Percentiles rank a stretch among this genome's conserved stretches.
phyloP scores from a whole-genome alignment of 495 filamentous ascomycete species.

The Aspergillus egyptiacus region DNA sequence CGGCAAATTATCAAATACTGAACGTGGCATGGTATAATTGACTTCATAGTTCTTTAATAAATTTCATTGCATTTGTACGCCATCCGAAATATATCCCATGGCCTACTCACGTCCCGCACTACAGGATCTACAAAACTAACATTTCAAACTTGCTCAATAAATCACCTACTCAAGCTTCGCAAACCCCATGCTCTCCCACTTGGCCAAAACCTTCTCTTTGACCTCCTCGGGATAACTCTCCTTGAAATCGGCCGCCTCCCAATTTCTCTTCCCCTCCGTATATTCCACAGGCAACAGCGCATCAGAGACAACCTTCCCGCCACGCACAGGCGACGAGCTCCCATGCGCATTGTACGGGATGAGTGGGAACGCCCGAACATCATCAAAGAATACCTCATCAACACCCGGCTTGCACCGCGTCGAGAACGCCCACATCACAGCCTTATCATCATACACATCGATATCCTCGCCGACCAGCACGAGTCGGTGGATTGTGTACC shows the following conservation, averaged over 20 bases:
- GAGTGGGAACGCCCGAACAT: conserved; percentile 34
- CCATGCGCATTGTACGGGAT: conserved; percentile 38
- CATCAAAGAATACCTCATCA: conserved; percentile 36
- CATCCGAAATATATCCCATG: too few relatives aligned
- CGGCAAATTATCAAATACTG: too few relatives aligned
- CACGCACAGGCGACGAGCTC: conserved; percentile 18
- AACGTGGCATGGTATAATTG: too few relatives aligned
- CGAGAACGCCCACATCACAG: conserved; percentile 41
- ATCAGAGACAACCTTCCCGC: conserved; percentile 40
- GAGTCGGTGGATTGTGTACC: conserved; percentile 34
- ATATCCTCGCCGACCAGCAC: conserved; percentile 37
- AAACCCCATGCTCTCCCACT: conserved; percentile 34
- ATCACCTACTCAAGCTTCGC: conserved; percentile 15
- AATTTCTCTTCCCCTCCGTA: conserved; percentile 24
- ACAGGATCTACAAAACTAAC: too few relatives aligned
- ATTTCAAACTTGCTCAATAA: too few relatives aligned
- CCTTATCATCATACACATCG: conserved; percentile 30
- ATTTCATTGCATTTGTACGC: too few relatives aligned
- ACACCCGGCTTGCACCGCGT: conserved; percentile 33
- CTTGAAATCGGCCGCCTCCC: conserved; percentile 31
- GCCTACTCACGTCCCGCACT: too few relatives aligned
- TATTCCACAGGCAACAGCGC: conserved; percentile 34
- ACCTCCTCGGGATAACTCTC: conserved; percentile 31
- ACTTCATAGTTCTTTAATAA: too few relatives aligned
- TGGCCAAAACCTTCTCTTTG: conserved; percentile 26